Conservation (phyloP, 306 rosid species). For the Carpinus viminea region DNA sequence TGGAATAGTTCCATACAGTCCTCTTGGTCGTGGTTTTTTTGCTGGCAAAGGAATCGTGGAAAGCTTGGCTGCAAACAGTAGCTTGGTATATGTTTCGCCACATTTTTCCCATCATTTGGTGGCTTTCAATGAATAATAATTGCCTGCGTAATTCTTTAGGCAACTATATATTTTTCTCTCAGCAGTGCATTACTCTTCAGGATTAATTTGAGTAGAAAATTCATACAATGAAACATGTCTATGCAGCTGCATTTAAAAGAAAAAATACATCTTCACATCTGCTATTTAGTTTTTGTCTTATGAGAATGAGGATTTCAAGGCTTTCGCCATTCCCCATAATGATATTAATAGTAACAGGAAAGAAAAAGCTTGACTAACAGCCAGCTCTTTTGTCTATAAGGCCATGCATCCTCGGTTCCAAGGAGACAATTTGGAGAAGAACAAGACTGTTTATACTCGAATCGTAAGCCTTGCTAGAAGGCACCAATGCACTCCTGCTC, state of each 20-base stretch:
- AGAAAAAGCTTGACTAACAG: neutral
- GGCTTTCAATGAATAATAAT: neutral
- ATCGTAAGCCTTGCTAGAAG: slow-evolving; percentile 51
- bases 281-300: neutral
- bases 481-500: slow-evolving; percentile 53
- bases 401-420: slow-evolving; percentile 51
- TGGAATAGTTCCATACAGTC: slow-evolving; percentile 79
- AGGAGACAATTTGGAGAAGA: slow-evolving; percentile 47
- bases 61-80: slow-evolving; percentile 37
- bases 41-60: slow-evolving; percentile 71
- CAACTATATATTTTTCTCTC: neutral
- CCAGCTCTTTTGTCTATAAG: slow-evolving; percentile 27
- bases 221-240: neutral
- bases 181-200: neutral
- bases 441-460: slow-evolving; percentile 45
- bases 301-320: too few species aligned
- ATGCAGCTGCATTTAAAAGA: too few species aligned
- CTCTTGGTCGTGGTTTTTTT: slow-evolving; percentile 80
- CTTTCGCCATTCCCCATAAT: neutral
- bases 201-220: neutral
- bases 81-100: slow-evolving; percentile 38
- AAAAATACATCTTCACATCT: neutral
- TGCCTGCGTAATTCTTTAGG: neutral
- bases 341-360: neutral
- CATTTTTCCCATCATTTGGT: neutral